Conservation (phyloP, 2,329 filamentous ascomycete species). For the Trichoderma guizhouense region DNA sequence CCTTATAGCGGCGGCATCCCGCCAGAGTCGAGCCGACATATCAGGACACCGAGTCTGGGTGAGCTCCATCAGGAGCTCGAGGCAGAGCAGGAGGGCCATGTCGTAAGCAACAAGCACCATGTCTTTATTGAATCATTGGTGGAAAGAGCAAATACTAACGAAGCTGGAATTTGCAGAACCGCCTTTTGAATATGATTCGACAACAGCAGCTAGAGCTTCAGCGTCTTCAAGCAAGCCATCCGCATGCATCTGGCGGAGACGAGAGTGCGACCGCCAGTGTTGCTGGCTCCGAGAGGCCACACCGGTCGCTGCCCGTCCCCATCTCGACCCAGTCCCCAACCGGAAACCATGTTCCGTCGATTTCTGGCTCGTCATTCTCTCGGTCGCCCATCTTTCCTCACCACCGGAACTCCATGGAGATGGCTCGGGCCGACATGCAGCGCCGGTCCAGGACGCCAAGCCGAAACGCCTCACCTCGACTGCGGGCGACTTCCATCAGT, state of each 20-base stretch:
- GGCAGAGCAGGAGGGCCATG: constrained; percentile 74
- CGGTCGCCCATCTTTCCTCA: constrained; percentile 50
- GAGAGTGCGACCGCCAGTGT: constrained; percentile 42
- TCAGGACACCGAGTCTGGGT: constrained; percentile 64
- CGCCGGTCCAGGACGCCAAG: constrained; percentile 59
- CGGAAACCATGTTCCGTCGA: constrained; percentile 25
- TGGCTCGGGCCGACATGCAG: constrained; percentile 53
- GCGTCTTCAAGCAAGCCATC: constrained; percentile 50
- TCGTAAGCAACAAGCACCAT: constrained; percentile 45
- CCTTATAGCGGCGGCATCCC: constrained; percentile 44
- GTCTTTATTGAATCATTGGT: too few relatives aligned
- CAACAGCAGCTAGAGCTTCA: constrained; percentile 70
- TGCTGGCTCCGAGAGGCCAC: constrained; percentile 42
- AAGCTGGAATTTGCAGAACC: constrained; percentile 50
- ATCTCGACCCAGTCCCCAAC: constrained; percentile 35
- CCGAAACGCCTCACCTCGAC: constrained; percentile 52
- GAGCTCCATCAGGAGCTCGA: constrained; percentile 78
- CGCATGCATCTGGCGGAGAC: constrained; percentile 43
- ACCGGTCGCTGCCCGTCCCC: constrained; percentile 31
- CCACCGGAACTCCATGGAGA: constrained; percentile 58
- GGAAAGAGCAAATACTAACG: constrained; percentile 15
- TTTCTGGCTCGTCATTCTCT: constrained; percentile 43
- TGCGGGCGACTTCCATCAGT: constrained; percentile 57
- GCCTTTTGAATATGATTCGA: constrained; percentile 72
- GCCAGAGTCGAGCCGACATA: constrained; percentile 59